phyloP scores from a whole-genome alignment of 2,329 filamentous ascomycete genomes.

The Dothidotthia symphoricarpi region DNA sequence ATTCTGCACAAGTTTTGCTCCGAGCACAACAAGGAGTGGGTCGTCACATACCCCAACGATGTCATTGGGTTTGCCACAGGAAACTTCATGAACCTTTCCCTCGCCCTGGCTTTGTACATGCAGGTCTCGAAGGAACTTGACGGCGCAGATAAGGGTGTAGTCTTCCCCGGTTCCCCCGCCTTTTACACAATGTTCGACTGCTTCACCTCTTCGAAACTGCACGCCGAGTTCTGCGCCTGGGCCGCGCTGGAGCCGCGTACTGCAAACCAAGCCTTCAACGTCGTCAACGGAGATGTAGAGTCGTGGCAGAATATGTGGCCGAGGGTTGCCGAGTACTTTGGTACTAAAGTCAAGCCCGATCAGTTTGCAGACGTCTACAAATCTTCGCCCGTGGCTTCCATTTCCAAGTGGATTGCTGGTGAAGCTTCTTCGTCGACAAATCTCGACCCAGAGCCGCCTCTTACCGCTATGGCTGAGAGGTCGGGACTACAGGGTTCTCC shows the following conservation, averaged over 20 bases:
- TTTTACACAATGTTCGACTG: slow-evolving; percentile 34
- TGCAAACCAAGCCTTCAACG: slow-evolving; percentile 46
- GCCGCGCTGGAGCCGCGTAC: slow-evolving; percentile 34
- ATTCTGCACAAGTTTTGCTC: slow-evolving; percentile 41
- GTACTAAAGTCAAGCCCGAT: slow-evolving; percentile 32
- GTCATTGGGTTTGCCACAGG: slow-evolving; percentile 46
- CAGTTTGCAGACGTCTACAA: slow-evolving; percentile 14
- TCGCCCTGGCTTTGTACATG: slow-evolving; percentile 31
- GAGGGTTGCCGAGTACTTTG: slow-evolving; percentile 40
- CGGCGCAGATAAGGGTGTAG: slow-evolving; percentile 9
- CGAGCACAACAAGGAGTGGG: slow-evolving; percentile 41
- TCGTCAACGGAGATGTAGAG: slow-evolving; percentile 45
- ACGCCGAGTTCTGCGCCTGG: slow-evolving; percentile 35
- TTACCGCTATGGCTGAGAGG: slow-evolving; percentile 18
- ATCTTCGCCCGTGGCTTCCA: background rate
- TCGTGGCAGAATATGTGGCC: slow-evolving; percentile 49
- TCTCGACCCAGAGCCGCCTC: slow-evolving; percentile 21
- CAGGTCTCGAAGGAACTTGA: slow-evolving; percentile 29
- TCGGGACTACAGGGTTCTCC: slow-evolving; percentile 11
- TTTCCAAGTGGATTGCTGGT: background rate
- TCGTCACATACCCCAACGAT: slow-evolving; percentile 48
- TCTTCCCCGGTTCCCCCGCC: slow-evolving; percentile 28
- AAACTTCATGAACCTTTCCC: slow-evolving; percentile 40
- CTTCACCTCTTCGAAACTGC: slow-evolving; percentile 26
- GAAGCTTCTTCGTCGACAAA: background rate